Base-by-base conservation (phyloP, 2,329 filamentous ascomycete species). In the Didymella glomerata region DNA sequence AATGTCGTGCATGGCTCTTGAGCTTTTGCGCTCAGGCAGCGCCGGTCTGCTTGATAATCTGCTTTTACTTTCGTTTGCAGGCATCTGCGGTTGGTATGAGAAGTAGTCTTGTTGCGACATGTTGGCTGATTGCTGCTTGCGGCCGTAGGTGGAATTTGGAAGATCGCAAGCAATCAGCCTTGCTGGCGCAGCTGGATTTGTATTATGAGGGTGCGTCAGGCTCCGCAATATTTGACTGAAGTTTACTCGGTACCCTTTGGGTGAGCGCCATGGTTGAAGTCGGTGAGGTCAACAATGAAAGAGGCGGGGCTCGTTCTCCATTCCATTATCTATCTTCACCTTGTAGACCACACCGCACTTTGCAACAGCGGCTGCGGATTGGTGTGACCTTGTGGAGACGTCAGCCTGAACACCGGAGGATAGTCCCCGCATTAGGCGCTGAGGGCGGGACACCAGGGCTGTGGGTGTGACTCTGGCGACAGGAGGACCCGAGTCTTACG, bases 21-120 rank as follows among this genome's bases (percentile, higher is more conserved):
- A 66, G 36, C 50, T 53, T 25, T 60, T 65, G 25, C 59, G 53
- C 38, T 38, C 48, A 18, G 48, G 24, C 24, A 46, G 52, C 13
- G 32, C 22, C 32, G 52, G 53, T n/a, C 57, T 57, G 42, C 22
- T 41, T 32, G 44, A 32, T 41, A 11, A 36, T 45, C 46, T 48
- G 50, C 40, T 24, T 22, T n/a, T 52, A 18, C 25, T 28, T 38
- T 48, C 49, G 27, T 44, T 24, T 41, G 32, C 36, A 38, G 38
- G 32, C 40, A 30, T 42, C 30, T 41, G 52, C 46, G 44, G 44
- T 7, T 18, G 22, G 44, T 51, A 51, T 25, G 54, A 55, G 48
- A 62, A 54, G 41, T 50, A 63, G 27, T 57, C 54, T 54, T 63
- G 57, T 46, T 56, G 48, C 30, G 51, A 48, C 57, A 63, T 67